These are phyloP conservation scores for Cercophora sp. DNA, from an alignment of 495 filamentous ascomycete species.

Conservation along the genomic window DNA sequence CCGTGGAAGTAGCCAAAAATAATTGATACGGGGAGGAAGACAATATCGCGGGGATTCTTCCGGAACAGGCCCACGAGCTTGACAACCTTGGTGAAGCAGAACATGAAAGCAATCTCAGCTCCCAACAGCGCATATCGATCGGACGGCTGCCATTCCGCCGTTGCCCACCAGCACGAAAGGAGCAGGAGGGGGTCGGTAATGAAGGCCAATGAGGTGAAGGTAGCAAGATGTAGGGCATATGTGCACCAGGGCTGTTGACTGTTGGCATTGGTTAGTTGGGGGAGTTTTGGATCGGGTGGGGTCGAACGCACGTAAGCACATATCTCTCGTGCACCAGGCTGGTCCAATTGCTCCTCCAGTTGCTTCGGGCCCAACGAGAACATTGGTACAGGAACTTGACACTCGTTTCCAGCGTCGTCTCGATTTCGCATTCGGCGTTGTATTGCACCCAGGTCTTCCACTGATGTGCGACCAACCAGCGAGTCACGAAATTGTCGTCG, in stretches of 20 bases:
- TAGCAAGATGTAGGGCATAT: slow-evolving; percentile 71
- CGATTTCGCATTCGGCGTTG: slow-evolving; percentile 65
- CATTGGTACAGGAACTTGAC: slow-evolving; percentile 73
- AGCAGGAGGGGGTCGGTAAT: slow-evolving; percentile 61
- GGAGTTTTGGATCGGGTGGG: slow-evolving; percentile 1
- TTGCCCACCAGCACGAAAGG: slow-evolving; percentile 49
- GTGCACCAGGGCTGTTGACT: slow-evolving; percentile 72
- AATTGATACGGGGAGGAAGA: slow-evolving; percentile 68
- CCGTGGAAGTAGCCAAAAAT: slow-evolving; percentile 77
- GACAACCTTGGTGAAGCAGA: slow-evolving; percentile 67
- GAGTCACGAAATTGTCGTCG: slow-evolving; percentile 81
- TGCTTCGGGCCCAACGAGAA: slow-evolving; percentile 75
- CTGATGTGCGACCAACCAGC: slow-evolving; percentile 70
- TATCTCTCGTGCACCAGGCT: slow-evolving; percentile 67
- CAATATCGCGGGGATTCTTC: slow-evolving; percentile 63
- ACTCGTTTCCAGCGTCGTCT: slow-evolving; percentile 73
- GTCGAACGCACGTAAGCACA: slow-evolving; percentile 60
- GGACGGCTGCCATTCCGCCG: slow-evolving; percentile 39
- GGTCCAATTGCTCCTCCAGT: slow-evolving; percentile 77
- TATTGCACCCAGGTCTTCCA: slow-evolving; percentile 80
- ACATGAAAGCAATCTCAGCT: slow-evolving; percentile 46
- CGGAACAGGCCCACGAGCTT: slow-evolving; percentile 72
- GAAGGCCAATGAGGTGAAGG: slow-evolving; percentile 67
- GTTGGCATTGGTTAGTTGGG: slow-evolving; percentile 5
- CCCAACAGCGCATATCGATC: slow-evolving; percentile 44